Conservation (phyloP, 495 filamentous ascomycete species). For the Penicillium angulare region DNA sequence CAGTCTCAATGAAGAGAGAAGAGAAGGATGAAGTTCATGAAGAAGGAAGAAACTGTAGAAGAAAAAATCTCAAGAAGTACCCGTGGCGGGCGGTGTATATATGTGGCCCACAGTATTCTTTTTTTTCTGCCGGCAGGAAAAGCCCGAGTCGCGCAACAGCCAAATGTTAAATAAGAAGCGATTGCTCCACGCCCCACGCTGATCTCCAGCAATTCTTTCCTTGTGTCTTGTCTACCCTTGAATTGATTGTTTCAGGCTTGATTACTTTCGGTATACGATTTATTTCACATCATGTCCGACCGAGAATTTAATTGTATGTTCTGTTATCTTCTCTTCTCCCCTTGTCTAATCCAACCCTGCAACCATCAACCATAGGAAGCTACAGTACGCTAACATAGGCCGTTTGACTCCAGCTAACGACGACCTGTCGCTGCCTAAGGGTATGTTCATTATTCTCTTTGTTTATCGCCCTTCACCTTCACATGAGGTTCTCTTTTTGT, state of each 20-base stretch:
- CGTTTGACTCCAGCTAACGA: slow-evolving; percentile 66
- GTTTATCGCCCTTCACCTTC: too few species aligned
- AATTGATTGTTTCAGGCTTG: not conserved
- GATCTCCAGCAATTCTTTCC: slow-evolving; percentile 7
- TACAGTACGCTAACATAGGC: slow-evolving; percentile 21
- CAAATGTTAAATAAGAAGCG: slow-evolving; percentile 6
- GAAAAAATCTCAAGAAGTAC: slow-evolving; percentile 26
- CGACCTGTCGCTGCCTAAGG: slow-evolving; percentile 93
- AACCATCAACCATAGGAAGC: not conserved
- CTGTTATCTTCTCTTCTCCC: too few species aligned
- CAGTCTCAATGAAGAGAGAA: slow-evolving; percentile 10
- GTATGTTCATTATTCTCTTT: slow-evolving; percentile 33
- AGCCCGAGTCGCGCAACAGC: slow-evolving; percentile 17
- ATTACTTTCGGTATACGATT: not conserved
- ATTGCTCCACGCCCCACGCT: slow-evolving; percentile 19
- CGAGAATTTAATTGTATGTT: slow-evolving; percentile 78
- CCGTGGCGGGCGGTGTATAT: slow-evolving; percentile 17
- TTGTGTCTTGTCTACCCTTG: not conserved
- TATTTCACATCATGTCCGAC: slow-evolving; percentile 63
- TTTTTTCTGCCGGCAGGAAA: slow-evolving; percentile 34
- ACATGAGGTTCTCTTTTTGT: too few species aligned
- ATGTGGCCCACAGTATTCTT: too few species aligned
- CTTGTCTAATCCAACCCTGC: not conserved
- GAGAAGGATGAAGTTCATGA: too few species aligned
- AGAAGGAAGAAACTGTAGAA: slow-evolving; percentile 22